phyloP scores from a whole-genome alignment of 257 asterid genomes.

The Jasminum sambac region DNA sequence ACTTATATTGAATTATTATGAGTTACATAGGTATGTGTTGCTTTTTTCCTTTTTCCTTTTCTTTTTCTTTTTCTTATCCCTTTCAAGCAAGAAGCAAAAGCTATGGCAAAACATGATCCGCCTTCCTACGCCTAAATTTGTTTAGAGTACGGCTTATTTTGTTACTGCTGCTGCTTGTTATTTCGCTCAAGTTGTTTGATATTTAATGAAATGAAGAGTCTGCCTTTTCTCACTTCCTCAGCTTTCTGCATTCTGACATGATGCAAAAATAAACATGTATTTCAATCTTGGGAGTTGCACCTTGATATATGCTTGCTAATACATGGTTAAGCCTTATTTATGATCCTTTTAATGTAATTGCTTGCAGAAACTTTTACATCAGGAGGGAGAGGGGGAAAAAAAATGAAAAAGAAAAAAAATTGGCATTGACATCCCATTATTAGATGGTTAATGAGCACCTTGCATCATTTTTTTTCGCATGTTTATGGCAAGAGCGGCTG shows the following conservation, averaged over 20 bases:
- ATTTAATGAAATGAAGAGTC: neutral
- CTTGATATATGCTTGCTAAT: neutral
- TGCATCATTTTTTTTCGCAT: too few relatives aligned
- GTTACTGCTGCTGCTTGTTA: neutral
- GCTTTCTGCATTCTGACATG: neutral
- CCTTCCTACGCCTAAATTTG: neutral
- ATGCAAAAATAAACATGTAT: neutral
- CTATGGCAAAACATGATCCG: neutral
- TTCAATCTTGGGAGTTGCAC: neutral
- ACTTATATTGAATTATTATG: neutral
- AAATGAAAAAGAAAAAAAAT: neutral
- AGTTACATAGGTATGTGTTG: neutral
- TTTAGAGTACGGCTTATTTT: neutral
- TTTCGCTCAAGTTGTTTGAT: neutral
- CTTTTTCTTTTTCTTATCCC: neutral
- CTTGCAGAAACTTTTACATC: neutral
- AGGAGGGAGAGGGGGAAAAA: too few relatives aligned
- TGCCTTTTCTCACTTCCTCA: neutral
- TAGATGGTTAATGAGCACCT: neutral
- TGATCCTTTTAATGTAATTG: neutral
- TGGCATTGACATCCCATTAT: neutral
- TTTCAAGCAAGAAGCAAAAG: neutral
- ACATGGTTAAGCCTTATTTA: neutral
- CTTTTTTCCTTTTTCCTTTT: too few relatives aligned
- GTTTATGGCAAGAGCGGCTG: too few relatives aligned